Conservation (phyloP, 78 protist species). For the Diacronema lutheri region DNA sequence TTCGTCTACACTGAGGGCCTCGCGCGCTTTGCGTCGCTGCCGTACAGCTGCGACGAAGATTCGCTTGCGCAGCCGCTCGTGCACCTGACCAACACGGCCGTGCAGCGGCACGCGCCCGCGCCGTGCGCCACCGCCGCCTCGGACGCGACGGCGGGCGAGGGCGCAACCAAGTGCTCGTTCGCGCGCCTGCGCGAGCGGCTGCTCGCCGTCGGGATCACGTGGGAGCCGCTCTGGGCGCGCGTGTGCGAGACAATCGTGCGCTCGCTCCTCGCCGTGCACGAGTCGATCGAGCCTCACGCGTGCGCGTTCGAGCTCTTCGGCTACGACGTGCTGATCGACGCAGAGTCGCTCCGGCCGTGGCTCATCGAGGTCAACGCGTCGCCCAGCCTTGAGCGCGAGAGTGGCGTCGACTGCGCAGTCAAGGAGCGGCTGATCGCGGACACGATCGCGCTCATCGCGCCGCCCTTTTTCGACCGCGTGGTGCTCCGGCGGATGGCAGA, state of each 20-base stretch:
- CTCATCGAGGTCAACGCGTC: constrained; percentile 17
- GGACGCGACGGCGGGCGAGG: not conserved
- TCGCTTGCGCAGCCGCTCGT: not conserved
- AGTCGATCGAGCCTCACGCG: not conserved
- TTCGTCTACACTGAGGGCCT: constrained; percentile 9
- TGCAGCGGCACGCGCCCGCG: not conserved
- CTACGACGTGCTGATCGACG: constrained; percentile 51
- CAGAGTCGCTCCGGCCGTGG: not conserved
- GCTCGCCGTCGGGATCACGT: not conserved
- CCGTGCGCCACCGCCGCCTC: not conserved
- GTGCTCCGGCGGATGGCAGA: not conserved
- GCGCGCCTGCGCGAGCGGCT: not conserved
- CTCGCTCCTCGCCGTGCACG: not conserved
- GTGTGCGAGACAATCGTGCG: not conserved
- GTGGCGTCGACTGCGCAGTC: not conserved
- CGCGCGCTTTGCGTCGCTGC: not conserved
- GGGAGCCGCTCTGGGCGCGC: not conserved
- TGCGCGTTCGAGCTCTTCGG: constrained; percentile 44
- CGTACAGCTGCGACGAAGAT: not conserved
- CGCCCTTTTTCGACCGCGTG: not conserved
- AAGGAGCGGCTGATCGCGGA: not conserved
- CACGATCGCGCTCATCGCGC: not conserved
- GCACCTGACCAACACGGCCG: constrained; percentile 43
- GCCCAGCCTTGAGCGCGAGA: not conserved
- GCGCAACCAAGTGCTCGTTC: not conserved